These are phyloP conservation scores for Saccharum officinarum DNA, from an alignment of 176 grass and related monocot species.

Conservation along the genomic window DNA sequence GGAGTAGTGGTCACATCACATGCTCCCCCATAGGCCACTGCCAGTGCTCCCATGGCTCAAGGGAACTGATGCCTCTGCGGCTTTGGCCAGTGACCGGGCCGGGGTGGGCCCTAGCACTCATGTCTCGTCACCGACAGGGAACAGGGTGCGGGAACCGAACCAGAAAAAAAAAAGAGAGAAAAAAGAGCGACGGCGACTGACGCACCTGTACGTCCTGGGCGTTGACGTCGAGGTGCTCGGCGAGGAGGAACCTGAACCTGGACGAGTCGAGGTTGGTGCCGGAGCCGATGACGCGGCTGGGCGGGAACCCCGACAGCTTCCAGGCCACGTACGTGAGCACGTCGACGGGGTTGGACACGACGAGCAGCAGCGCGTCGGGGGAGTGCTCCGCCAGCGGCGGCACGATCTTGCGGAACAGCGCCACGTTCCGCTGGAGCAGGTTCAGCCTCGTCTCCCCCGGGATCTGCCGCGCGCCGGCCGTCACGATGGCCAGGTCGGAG, in stretches of 20 bases:
- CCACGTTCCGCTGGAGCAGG: conserved; percentile 63
- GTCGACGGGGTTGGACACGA: conserved; percentile 73
- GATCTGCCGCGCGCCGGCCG: conserved; percentile 65
- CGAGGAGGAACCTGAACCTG: conserved; percentile 63
- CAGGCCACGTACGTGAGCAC: conserved; percentile 59
- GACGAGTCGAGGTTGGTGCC: conserved; percentile 81
- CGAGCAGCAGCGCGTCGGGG: conserved; percentile 54
- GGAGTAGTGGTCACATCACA: not conserved
- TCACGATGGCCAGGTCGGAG: conserved; percentile 71
- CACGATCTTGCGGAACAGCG: conserved; percentile 62
- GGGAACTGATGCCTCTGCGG: not conserved
- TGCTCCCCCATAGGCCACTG: not conserved
- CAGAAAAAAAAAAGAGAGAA: not conserved
- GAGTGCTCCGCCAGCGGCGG: conserved; percentile 52
- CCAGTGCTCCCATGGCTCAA: too few relatives aligned
- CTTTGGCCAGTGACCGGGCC: not conserved
- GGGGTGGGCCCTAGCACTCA: not conserved
- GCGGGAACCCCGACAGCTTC: conserved; percentile 74
- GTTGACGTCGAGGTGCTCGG: conserved; percentile 75
- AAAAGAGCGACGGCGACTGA: not conserved
- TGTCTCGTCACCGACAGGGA: not conserved
- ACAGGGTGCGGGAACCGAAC: not conserved
- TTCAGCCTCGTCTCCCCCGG: conserved; percentile 57
- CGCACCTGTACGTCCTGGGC: conserved; percentile 76
- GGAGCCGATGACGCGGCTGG: conserved; percentile 53